Conservation (phyloP, 371 early-diverging fungal species). For the Lichtheimia ornata region DNA sequence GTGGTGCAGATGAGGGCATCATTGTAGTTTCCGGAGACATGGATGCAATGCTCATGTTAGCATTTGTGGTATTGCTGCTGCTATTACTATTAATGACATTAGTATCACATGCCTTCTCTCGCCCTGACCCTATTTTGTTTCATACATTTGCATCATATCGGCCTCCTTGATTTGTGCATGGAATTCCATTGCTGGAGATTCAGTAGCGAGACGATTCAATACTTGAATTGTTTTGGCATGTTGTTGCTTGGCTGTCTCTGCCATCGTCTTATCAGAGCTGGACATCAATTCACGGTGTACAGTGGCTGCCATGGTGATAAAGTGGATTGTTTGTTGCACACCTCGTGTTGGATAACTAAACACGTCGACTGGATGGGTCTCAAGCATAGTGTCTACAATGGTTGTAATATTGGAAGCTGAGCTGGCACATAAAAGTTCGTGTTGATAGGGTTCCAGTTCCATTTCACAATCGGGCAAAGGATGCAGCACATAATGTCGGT, state of each 20-base stretch:
- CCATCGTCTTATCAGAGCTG: slow-evolving; percentile 6
- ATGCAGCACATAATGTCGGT: slow-evolving; percentile 67
- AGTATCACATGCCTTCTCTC: not conserved
- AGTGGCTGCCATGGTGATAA: slow-evolving; percentile 36
- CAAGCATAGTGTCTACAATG: slow-evolving; percentile 35
- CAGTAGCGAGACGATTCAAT: slow-evolving; percentile 24
- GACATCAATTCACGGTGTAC: slow-evolving; percentile 39
- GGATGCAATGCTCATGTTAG: slow-evolving; percentile 1
- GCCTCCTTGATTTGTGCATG: slow-evolving; percentile 24
- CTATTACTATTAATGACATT: slow-evolving; percentile 1
- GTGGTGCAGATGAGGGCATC: slow-evolving; percentile 1
- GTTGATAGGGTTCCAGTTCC: slow-evolving; percentile 29
- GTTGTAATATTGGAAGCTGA: slow-evolving; percentile 48
- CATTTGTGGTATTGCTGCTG: not conserved
- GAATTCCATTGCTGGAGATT: slow-evolving; percentile 37
- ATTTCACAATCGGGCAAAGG: slow-evolving; percentile 22
- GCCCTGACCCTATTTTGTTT: slow-evolving; percentile 10
- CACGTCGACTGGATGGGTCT: slow-evolving; percentile 20
- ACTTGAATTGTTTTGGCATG: slow-evolving; percentile 25
- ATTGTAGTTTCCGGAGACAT: slow-evolving; percentile 7
- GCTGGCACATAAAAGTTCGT: slow-evolving; percentile 34
- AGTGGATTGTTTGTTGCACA: slow-evolving; percentile 46
- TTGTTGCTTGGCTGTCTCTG: slow-evolving; percentile 25
- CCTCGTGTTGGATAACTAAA: slow-evolving; percentile 41
- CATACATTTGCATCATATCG: slow-evolving; percentile 26